Evolutionary conservation across 495 filamentous ascomycete species (phyloP), one percentile per base, ranked within the genome.

Genomic region (Bathelium albidoporum): DNA sequence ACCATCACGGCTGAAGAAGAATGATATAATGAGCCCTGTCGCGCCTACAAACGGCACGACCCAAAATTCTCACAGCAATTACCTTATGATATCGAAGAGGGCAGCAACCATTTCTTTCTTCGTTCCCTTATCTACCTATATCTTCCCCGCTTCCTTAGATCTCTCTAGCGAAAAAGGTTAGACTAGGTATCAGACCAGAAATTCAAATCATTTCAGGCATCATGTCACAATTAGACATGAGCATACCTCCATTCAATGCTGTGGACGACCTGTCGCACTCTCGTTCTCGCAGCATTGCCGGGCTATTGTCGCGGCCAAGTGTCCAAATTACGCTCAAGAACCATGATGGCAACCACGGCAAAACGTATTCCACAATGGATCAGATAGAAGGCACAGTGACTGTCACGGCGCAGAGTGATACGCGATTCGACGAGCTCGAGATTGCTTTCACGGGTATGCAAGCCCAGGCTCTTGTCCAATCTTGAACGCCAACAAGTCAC

Each of bases 391-490:
- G 87, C 9, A 78, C 76, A 29, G 85, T 82, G 1, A 73, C 75
- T 7, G 78, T 90, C 65, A 86, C 84, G 31, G 79, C 80, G 1
- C 78, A 81, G 28, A 75, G 80, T 60, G 87, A 93, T 65, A 86
- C 83, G 7, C 78, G 80, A 49, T 97, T 98, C 73, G 89, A 95
- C 65, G 78, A 85, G 26, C 73, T 97, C 59, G 83, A 89, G 62
- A 92, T 98, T 70, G 78, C 87, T 0, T 84, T 98, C 52, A 82
- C 93, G 69, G 94, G 94, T 75, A 78, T 32, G 70, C 65, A 2
- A 28, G 22, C 16, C 9, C 24, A 11, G 44, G 41, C 22, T 20
- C 52, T 53, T 18, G 44, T 22, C 24, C 18, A 26, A 36, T 44
- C 22, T 18, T 49, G 12, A 16, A 18, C 26, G n/a, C 31, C 14